These are phyloP conservation scores for Geotrichum bryndzae DNA, from an alignment of 1,139 yeast species.

Conservation along the genomic window DNA sequence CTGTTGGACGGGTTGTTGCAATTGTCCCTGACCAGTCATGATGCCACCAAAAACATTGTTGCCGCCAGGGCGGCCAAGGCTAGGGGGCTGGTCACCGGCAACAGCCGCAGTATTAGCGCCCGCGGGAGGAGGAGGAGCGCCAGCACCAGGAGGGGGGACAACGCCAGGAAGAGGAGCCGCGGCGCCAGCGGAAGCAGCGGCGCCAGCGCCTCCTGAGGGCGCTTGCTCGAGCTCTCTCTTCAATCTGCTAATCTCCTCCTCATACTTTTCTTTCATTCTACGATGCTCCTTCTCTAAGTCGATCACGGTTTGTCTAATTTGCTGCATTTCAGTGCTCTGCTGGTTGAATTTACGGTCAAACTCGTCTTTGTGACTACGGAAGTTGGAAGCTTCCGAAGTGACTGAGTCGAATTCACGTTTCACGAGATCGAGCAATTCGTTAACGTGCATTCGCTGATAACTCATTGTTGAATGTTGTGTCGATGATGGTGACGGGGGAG, in stretches of 20 bases:
- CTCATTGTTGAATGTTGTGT: slow-evolving; percentile 2
- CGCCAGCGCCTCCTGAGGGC: slow-evolving; percentile 22
- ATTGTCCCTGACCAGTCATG: slow-evolving; percentile 31
- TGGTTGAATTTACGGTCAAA: slow-evolving; percentile 85
- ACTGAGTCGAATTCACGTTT: slow-evolving; percentile 87
- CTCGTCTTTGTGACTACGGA: slow-evolving; percentile 88
- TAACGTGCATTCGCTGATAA: slow-evolving; percentile 37
- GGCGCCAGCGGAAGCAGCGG: neutral
- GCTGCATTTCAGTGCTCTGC: slow-evolving; percentile 91
- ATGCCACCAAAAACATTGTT: slow-evolving; percentile 32
- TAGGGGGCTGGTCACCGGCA: slow-evolving; percentile 24
- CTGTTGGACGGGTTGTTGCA: slow-evolving; percentile 10
- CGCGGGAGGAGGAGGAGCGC: neutral
- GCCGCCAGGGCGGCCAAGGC: slow-evolving; percentile 29
- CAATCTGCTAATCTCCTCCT: slow-evolving; percentile 79
- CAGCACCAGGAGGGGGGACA: slow-evolving; percentile 18
- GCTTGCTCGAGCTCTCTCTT: slow-evolving; percentile 72
- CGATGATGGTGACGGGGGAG: neutral
- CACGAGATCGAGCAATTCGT: slow-evolving; percentile 82
- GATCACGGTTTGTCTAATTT: slow-evolving; percentile 86
- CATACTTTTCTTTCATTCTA: slow-evolving; percentile 91
- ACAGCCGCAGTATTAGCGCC: slow-evolving; percentile 22
- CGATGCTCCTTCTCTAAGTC: slow-evolving; percentile 93
- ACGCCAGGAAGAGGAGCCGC: slow-evolving; percentile 20
- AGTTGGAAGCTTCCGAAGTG: slow-evolving; percentile 77